Evolutionary conservation across 768 basidiomycete genomes (phyloP), one percentile per base, ranked within the genome.

Genomic region (Chiua virens): DNA sequence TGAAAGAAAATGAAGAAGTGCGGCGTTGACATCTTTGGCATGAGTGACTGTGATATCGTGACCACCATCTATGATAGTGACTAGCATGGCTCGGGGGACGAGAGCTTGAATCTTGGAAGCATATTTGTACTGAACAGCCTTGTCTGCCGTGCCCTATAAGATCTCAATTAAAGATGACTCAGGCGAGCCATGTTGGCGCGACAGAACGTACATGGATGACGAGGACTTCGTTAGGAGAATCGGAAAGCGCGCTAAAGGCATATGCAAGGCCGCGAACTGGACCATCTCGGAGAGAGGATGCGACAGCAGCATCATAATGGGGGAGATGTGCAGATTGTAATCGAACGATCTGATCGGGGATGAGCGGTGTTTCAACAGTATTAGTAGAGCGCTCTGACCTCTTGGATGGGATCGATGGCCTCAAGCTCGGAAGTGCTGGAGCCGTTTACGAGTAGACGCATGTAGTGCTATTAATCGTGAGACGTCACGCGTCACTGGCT

Each of bases 321-420:
- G 84, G 79, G 6, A 90, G 75, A 61, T 88, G 83, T 1, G 88
- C 88, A 0, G 86, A 86, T 68, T 90, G 88, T 13, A 88, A 71
- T n/a, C 87, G 79, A 1, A 89, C 82, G 49, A 90, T 83, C 82
- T 87, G 27, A 17, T 6, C 5, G 22, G 17, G 21, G 32, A 1
- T 56, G 14, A 56, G 53, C n/a, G 9, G 8, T 14, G 18, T 23
- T 11, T 20, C 1, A 34, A 34, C 17, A 22, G 17, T 9, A 20
- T 15, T 9, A 23, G 11, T 5, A 36, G 11, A 21, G 35, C 17
- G 34, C 41, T 52, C 63, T 34, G 43, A 75, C 80, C 66, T 82
- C 79, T 4, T 73, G 67, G 30, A 80, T 73, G 15, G 75, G 70
- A 56, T 75, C 32, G 36, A 62, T 37, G 20, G 42, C 4, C 49